Evolutionary conservation across 805 yeast species (phyloP).

Genomic region (Candida schatavii): DNA sequence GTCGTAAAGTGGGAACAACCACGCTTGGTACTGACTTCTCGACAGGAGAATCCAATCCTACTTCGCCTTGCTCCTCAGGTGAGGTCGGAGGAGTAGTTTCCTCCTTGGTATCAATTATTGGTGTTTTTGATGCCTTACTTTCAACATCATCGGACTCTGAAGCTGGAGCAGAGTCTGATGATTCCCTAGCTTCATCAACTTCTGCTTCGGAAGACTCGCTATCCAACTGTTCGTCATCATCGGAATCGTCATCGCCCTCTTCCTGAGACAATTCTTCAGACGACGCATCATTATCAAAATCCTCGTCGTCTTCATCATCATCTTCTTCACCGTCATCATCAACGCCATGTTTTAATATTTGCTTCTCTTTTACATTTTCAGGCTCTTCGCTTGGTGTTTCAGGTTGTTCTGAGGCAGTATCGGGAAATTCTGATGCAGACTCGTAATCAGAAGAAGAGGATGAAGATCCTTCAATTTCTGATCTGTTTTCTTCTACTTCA

Average conservation of each 20-base stretch:
- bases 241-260: conserved; percentile 11
- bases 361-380: background rate
- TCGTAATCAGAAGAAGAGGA: conserved; percentile 26
- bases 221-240: conserved; percentile 3
- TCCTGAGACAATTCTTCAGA: conserved; percentile 11
- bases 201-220: conserved; percentile 7
- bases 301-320: conserved; percentile 10
- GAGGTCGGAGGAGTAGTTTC: conserved; percentile 32
- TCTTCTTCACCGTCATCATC: conserved; percentile 5
- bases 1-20: conserved; percentile 4
- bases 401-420: conserved; percentile 2
- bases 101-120: background rate
- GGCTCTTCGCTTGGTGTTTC: conserved; percentile 1
- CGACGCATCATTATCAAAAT: conserved; percentile 3
- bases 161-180: conserved; percentile 3
- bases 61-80: conserved; percentile 22
- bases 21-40: conserved; percentile 1
- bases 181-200: background rate
- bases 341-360: background rate
- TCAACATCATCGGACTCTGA: background rate
- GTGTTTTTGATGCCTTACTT: background rate
- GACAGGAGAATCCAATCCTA: background rate
- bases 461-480: conserved; percentile 10
- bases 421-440: conserved; percentile 30
- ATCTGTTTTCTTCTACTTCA: conserved; percentile 14